These are phyloP conservation scores for Laburnicola sp. DNA, from an alignment of 2,329 filamentous ascomycete species.

Conservation along the genomic window DNA sequence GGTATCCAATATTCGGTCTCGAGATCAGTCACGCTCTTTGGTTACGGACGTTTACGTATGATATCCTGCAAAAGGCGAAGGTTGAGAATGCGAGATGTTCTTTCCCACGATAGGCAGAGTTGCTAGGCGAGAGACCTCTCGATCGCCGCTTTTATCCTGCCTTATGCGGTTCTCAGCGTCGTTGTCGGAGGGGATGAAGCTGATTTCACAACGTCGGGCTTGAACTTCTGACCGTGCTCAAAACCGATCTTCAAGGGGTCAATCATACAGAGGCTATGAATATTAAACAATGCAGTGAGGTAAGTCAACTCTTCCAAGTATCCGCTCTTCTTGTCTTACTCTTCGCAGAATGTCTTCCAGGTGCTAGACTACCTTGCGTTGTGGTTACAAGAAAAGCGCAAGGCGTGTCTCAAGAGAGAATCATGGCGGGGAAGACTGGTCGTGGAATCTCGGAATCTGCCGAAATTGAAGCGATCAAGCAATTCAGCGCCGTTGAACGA, in stretches of 20 bases:
- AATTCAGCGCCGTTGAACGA: conserved; percentile 68
- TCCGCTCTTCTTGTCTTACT: conserved; percentile 22
- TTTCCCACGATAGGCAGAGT: conserved; percentile 82
- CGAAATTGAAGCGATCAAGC: conserved; percentile 56
- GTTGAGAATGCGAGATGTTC: conserved; percentile 73
- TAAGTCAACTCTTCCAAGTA: conserved; percentile 48
- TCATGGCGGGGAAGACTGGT: conserved; percentile 50
- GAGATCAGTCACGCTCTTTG: conserved; percentile 74
- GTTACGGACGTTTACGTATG: conserved; percentile 78
- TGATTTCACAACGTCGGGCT: conserved; percentile 67
- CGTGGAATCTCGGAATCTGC: conserved; percentile 53
- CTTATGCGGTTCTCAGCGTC: conserved; percentile 82
- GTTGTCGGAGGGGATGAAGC: conserved; percentile 71
- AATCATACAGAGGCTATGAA: conserved; percentile 69
- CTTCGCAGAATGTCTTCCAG: conserved; percentile 75
- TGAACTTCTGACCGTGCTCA: conserved; percentile 76
- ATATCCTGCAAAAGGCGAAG: conserved; percentile 77
- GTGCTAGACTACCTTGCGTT: conserved; percentile 88
- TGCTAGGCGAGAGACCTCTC: conserved; percentile 84
- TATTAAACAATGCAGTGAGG: conserved; percentile 84
- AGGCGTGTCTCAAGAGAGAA: conserved; percentile 45
- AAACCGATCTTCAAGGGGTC: conserved; percentile 59
- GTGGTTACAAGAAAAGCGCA: conserved; percentile 82
- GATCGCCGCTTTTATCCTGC: conserved; percentile 84
- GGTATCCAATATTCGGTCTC: conserved; percentile 77